Base-by-base conservation (phyloP, 164 flowering plant species). In the Malania oleifera region DNA sequence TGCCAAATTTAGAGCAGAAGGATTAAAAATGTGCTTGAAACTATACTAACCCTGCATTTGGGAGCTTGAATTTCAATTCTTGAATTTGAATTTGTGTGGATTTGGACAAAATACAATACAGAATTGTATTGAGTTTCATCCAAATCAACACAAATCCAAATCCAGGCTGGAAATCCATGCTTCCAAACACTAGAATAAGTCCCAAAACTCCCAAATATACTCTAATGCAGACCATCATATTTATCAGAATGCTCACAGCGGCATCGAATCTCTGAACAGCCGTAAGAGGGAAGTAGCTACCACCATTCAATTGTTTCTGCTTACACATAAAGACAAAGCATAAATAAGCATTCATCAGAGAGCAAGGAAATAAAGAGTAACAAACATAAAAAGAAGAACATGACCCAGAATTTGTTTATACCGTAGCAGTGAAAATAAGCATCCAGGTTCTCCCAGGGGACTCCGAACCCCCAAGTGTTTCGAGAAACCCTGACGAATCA, bases 391-490 rank as follows among this genome's bases (percentile, higher is more conserved):
- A 11, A 46, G 29, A 39, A 24, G 34, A 8, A 26, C 23, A 57
- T 43, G 9, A 17, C 17, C 46, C 2, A 27, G 3, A 5, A 8
- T 56, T 0, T n/a, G 9, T 13, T 47, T 31, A 20, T 60, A 87
- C 98, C 85, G 89, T 65, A 18, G 96, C 81, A 34, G 96, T 87
- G 62, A 85, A 92, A 52, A 92, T 68, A 52, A 92, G 96, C 98
- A 92, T 89, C 98, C 98, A 92, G 2, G 98, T 89, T 66, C 80
- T 81, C 19, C 98, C 98, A 49, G 96, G 96, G 19, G 98, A 86
- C 45, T 83, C 54, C 1, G 80, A 57, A 58, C 98, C 98, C 24
- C 96, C 96, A 56, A 92, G 95, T 1, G 89, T 89, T 0, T 73
- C 54, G 2, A 89, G 78, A 70, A 92, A 89, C 12, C 54, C 56